These are phyloP conservation scores for Scleromitrula shiraiana DNA, from an alignment of 2,329 filamentous ascomycete genomes.

Conservation along the genomic window DNA sequence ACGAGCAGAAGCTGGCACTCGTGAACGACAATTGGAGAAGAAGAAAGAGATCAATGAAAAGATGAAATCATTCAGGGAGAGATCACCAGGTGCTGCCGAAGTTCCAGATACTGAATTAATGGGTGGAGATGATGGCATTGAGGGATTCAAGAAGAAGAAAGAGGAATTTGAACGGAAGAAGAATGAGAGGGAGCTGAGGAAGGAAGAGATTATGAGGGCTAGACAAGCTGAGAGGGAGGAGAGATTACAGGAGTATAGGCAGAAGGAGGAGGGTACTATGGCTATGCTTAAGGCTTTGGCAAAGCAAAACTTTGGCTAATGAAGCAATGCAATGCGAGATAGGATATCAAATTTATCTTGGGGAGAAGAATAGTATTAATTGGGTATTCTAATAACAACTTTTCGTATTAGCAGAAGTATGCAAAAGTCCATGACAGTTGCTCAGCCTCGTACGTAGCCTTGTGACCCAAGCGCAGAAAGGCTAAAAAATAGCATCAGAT, in stretches of 20 bases:
- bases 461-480: too few species aligned
- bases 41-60: slow-evolving; percentile 62
- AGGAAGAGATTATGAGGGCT: slow-evolving; percentile 73
- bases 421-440: too few species aligned
- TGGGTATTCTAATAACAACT: too few species aligned
- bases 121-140: slow-evolving; percentile 57
- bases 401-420: too few species aligned
- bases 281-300: slow-evolving; percentile 72
- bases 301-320: slow-evolving; percentile 64
- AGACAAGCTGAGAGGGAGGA: slow-evolving; percentile 74
- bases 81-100: slow-evolving; percentile 55
- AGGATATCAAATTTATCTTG: too few species aligned
- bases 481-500: too few species aligned
- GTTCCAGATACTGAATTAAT: slow-evolving; percentile 70
- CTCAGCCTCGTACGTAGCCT: slow-evolving; percentile 5
- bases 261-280: slow-evolving; percentile 79
- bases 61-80: slow-evolving; percentile 65
- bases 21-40: slow-evolving; percentile 83
- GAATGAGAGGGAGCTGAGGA: slow-evolving; percentile 72
- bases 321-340: too few species aligned
- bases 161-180: slow-evolving; percentile 63
- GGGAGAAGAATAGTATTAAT: too few species aligned
- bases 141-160: slow-evolving; percentile 61
- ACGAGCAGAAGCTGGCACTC: slow-evolving; percentile 73
- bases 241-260: slow-evolving; percentile 57